Conservation (phyloP, 768 basidiomycete species). For the Suillus cothurnatus region DNA sequence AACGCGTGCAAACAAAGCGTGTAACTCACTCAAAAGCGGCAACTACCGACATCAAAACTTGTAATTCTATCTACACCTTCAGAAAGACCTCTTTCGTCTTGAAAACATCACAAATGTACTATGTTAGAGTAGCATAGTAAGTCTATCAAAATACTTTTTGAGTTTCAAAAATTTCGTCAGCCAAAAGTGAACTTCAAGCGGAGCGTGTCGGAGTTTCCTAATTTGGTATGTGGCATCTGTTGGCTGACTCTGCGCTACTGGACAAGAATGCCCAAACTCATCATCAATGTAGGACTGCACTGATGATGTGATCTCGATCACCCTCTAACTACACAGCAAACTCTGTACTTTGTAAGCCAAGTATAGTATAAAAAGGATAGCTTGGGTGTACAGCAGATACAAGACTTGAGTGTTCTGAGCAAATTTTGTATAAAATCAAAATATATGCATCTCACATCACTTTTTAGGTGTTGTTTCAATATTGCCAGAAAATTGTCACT, state of each 20-base stretch:
- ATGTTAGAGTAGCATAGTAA: neutral
- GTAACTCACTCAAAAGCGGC: neutral
- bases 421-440: too few species aligned
- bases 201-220: neutral
- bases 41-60: neutral
- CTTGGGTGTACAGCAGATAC: too few species aligned
- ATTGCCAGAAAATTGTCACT: too few species aligned
- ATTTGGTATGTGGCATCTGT: neutral
- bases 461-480: too few species aligned
- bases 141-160: neutral
- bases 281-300: conserved; percentile 8
- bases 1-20: too few species aligned
- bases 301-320: neutral
- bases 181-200: neutral
- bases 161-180: neutral
- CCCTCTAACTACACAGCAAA: too few species aligned
- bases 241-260: neutral
- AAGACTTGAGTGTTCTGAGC: too few species aligned
- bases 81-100: neutral
- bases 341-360: too few species aligned
- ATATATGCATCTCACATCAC: too few species aligned
- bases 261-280: neutral
- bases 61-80: conserved; percentile 12
- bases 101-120: neutral
- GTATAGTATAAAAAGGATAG: too few species aligned